A percentile compares a stretch with the other conserved stretches of the same genome.
These are phyloP conservation scores for Colletotrichum sp. DNA, from an alignment of 2,329 filamentous ascomycete species.

Conservation along the genomic window DNA sequence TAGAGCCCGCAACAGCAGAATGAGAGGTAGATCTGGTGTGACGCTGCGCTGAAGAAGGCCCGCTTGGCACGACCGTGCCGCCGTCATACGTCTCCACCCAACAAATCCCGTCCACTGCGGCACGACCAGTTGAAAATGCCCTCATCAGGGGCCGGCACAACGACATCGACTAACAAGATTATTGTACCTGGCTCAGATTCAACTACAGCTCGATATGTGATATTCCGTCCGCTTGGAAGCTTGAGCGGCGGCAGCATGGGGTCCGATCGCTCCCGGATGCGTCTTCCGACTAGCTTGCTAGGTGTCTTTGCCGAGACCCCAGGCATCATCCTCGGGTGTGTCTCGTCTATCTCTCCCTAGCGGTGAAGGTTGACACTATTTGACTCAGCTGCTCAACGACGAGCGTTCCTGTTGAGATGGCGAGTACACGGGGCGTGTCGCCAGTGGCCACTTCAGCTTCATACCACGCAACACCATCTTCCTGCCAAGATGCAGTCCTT, in stretches of 20 bases:
- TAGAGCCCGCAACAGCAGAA: background rate
- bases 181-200: background rate
- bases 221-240: background rate
- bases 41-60: constrained; percentile 17
- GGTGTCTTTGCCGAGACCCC: constrained; percentile 18
- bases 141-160: background rate
- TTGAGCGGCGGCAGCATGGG: background rate
- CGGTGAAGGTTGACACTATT: constrained; percentile 10
- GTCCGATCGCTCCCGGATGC: constrained; percentile 9
- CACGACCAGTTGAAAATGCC: background rate
- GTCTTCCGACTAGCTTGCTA: constrained; percentile 7
- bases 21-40: constrained; percentile 4
- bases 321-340: background rate
- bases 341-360: constrained; percentile 13
- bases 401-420: constrained; percentile 19
- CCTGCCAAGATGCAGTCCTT: constrained; percentile 7
- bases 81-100: background rate
- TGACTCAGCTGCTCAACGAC: constrained; percentile 11
- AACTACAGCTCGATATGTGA: background rate
- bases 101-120: background rate
- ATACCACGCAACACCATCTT: background rate
- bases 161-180: background rate
- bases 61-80: constrained; percentile 1
- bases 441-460: background rate
- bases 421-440: constrained; percentile 8